Base-by-base conservation (phyloP, 495 filamentous ascomycete species). In the Friedmanniomyces endolithicus region DNA sequence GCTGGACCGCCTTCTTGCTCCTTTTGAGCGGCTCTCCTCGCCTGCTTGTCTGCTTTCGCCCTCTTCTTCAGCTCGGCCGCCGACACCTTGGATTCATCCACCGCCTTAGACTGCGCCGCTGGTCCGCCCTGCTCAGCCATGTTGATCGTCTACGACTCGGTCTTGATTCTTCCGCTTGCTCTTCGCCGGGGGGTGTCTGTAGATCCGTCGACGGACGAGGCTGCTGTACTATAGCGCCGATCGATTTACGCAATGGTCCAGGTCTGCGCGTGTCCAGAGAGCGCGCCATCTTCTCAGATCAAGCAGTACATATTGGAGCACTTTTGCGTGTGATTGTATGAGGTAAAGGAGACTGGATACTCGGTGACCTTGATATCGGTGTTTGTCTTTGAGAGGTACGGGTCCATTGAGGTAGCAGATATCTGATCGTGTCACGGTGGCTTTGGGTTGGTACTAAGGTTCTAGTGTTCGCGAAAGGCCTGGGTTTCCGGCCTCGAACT, bases 41-140 rank as follows among this genome's bases (percentile, higher is more conserved):
- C 69, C 65, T 59, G 62, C 61, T 58, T 69, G 58, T 64, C 63
- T 37, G 64, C 68, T 57, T 68, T 65, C 50, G 65, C 71, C 61
- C 68, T 75, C 63, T 67, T 68, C 55, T 68, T 68, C 53, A 68
- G 45, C 48, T 68, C 66, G n/a, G 66, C 66, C 19, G 63, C 60
- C 14, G 61, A 58, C 11, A 68, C 37, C 50, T 61, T 63, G 6
- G 51, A 16, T 17, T 62, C 62, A 14, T 58, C 55, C 14, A 7
- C 45, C 17, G 7, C 14, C 47, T 31, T 14, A 35, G 47, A 19
- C 27, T 49, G 12, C 48, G 44, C 53, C n/a, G 37, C 12, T 54
- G 22, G 47, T 12, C 52, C 46, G 14, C 11, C 25, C 14, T 50
- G 24, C 4, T 34, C n/a, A 19, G 17, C 7, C 25, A 24, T 20